A percentile compares a stretch with the other conserved stretches of the same genome.
Evolutionary conservation across 1,284 basidiomycete species (phyloP).

Genomic region (Ceratobasidium sp.): DNA sequence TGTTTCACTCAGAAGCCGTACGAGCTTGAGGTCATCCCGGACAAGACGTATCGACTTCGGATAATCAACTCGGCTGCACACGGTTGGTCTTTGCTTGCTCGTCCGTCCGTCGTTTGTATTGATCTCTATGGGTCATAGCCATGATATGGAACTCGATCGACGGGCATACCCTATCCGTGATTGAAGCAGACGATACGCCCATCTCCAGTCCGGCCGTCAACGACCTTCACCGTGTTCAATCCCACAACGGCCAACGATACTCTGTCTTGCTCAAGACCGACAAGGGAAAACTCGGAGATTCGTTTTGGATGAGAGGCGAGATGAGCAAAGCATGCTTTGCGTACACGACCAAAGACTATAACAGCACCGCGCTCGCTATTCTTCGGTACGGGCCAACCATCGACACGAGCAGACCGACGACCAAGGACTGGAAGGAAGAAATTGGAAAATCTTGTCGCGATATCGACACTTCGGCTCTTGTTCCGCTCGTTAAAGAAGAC

Average conservation of each 20-base stretch:
- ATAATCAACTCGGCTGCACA: constrained; percentile 59
- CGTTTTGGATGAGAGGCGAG: constrained; percentile 48
- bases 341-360: constrained; percentile 23
- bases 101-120: neutral
- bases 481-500: constrained; percentile 45
- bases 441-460: constrained; percentile 40
- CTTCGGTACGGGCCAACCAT: constrained; percentile 42
- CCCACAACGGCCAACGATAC: constrained; percentile 47
- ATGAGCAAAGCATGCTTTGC: constrained; percentile 40
- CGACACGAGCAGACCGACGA: constrained; percentile 37
- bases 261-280: constrained; percentile 48
- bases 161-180: constrained; percentile 55
- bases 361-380: constrained; percentile 40
- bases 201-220: constrained; percentile 26
- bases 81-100: neutral
- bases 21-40: constrained; percentile 46
- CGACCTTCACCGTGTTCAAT: constrained; percentile 22
- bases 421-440: constrained; percentile 44
- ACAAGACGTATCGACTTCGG: constrained; percentile 57
- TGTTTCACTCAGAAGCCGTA: constrained; percentile 48
- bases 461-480: constrained; percentile 44
- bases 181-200: constrained; percentile 58
- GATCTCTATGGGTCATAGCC: constrained; percentile 45
- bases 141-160: constrained; percentile 57
- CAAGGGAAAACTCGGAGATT: constrained; percentile 44